A percentile compares a stretch with the other conserved stretches of the same genome.
These are phyloP conservation scores for Plasmopara viticola DNA, from an alignment of 352 stramenopile genomes.

Conservation along the genomic window DNA sequence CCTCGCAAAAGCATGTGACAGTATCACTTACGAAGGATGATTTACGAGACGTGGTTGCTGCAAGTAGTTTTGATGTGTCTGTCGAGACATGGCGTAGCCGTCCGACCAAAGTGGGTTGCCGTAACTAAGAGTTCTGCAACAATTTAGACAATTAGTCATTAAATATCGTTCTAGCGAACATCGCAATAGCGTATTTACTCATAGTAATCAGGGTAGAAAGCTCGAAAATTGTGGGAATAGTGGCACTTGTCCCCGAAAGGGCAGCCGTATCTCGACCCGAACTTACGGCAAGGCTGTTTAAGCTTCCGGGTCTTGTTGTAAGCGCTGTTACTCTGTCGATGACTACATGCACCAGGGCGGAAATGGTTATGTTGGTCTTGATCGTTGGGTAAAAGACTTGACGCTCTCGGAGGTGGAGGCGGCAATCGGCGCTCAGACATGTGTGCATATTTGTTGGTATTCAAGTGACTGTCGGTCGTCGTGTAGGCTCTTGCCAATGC, in stretches of 20 bases:
- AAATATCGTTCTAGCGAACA: not conserved
- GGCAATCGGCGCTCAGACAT: conserved; percentile 9
- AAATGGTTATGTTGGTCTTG: conserved; percentile 15
- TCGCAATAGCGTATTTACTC: conserved; percentile 13
- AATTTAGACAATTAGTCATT: not conserved
- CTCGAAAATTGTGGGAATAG: conserved; percentile 43
- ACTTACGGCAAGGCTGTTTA: conserved; percentile 34
- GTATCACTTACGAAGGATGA: conserved; percentile 12
- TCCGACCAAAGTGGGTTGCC: conserved; percentile 15
- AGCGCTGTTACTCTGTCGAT: conserved; percentile 8
- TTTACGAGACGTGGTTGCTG: conserved; percentile 24
- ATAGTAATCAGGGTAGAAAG: conserved; percentile 20
- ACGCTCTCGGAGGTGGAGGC: conserved; percentile 3
- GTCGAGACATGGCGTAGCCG: conserved; percentile 10
- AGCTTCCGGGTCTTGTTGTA: conserved; percentile 18
- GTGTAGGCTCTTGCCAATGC: conserved; percentile 30
- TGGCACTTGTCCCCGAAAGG: conserved; percentile 46
- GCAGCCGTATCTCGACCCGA: conserved; percentile 36
- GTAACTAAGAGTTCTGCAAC: conserved; percentile 6
- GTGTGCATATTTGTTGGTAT: conserved; percentile 4
- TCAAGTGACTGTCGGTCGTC: conserved; percentile 19
- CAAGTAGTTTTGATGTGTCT: conserved; percentile 13
- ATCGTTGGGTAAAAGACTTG: conserved; percentile 6
- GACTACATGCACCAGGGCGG: not conserved
- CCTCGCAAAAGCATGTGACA: conserved; percentile 12